Evolutionary conservation across 495 filamentous ascomycete genomes (phyloP), one percentile per base, ranked within the genome.

Genomic region (Talaromyces liani): DNA sequence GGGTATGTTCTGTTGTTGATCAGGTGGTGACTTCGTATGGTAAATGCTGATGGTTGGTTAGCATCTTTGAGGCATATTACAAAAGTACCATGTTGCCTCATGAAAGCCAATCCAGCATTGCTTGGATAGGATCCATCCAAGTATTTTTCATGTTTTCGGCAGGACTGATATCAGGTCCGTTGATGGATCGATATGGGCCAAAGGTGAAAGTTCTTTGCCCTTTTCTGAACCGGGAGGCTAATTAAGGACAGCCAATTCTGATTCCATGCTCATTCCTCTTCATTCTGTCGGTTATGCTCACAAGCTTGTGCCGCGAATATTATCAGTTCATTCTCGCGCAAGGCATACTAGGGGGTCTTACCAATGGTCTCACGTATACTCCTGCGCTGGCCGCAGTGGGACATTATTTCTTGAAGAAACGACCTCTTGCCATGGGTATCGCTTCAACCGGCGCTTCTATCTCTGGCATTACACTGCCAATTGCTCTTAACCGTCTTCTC

Each of bases 301-400:
- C 72, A 2, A 80, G 74, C 51, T 68, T 86, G 0, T 82, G 82
- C 69, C 77, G 63, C 12, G 60, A 77, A 56, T 87, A 83, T 72
- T 87, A 75, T 69, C 85, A 87, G 29, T 79, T 86, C 68, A 73
- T 83, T 69, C 79, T 88, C 14, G 75, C 75, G 0, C 84, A 87
- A 68, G 82, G 81, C 16, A 62, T 85, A 4, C 69, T 85, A 5
- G 68, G 71, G 4, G 82, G 82, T 9, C 54, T 77, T 1, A 65
- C 67, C 33, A 75, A 68, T 73, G 25, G 73, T 70, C 55, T 77
- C 53, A 68, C 67, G n/a, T 70, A 68, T 24, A 72, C 71, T 8
- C 77, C 77, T 0, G 69, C 69, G 3, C 54, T 77, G 8, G 61
- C 72, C 4, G 63, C 68, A 2, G 67, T 76, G 2, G 65, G 65